Percentiles rank a stretch among this genome's conserved stretches.
These are phyloP conservation scores for Xylariaceae sp. DNA, from an alignment of 2,329 filamentous ascomycete species.

Conservation along the genomic window DNA sequence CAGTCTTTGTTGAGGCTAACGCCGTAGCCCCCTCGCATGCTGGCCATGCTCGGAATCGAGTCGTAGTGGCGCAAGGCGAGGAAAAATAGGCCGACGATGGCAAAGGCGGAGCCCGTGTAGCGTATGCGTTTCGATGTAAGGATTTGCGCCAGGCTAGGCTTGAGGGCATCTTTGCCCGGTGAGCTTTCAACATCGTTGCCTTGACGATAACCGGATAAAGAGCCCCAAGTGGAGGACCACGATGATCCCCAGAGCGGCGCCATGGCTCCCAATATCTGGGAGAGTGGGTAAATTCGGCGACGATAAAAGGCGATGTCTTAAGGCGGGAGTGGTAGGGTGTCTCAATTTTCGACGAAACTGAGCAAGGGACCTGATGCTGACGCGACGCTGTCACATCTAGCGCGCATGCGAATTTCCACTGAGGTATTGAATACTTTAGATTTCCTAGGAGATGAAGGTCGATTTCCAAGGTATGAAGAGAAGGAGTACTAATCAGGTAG, in stretches of 20 bases:
- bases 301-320: background rate
- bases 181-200: constrained; percentile 19
- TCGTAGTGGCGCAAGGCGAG: constrained; percentile 29
- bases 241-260: constrained; percentile 28
- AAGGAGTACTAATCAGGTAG: too few relatives aligned
- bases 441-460: too few relatives aligned
- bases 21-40: constrained; percentile 18
- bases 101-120: constrained; percentile 22
- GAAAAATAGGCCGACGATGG: constrained; percentile 24
- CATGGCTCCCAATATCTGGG: constrained; percentile 21
- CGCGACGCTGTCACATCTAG: too few relatives aligned
- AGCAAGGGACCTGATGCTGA: too few relatives aligned
- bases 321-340: constrained; percentile 1
- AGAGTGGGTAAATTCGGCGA: background rate
- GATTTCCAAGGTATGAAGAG: too few relatives aligned
- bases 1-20: constrained; percentile 19
- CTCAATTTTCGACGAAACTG: constrained; percentile 5
- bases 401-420: too few relatives aligned
- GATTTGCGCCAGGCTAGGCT: constrained; percentile 33
- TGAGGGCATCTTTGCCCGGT: constrained; percentile 19
- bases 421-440: too few relatives aligned
- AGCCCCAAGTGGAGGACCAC: constrained; percentile 27
- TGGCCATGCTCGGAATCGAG: constrained; percentile 25
- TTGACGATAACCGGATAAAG: constrained; percentile 23
- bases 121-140: constrained; percentile 33